phyloP scores from a whole-genome alignment of 225 moss, liverwort and hornwort genomes.

The Pseudisothecium myosuroides region DNA sequence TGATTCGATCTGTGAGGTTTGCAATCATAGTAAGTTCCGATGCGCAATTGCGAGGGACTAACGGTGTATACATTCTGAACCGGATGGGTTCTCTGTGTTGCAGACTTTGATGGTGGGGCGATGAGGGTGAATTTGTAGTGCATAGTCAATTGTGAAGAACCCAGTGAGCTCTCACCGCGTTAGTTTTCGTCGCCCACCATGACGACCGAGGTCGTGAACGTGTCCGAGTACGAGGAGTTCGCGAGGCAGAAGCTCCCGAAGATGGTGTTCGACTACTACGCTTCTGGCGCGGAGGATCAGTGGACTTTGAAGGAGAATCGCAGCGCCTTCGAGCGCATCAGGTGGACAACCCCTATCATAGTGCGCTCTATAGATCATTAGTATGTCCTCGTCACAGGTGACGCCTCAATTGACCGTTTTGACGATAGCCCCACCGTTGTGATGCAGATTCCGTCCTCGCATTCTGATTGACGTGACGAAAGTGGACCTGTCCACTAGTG shows the following conservation, averaged over 20 bases:
- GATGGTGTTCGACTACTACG: constrained; percentile 69
- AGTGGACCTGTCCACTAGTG: constrained; percentile 53
- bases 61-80: neutral
- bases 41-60: neutral
- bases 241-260: constrained; percentile 72
- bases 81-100: neutral
- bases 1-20: neutral
- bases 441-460: constrained; percentile 67
- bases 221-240: constrained; percentile 50
- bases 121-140: constrained; percentile 14
- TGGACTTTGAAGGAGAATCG: constrained; percentile 74
- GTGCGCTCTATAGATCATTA: neutral
- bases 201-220: constrained; percentile 53
- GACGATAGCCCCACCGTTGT: neutral
- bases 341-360: constrained; percentile 1
- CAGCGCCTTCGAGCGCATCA: constrained; percentile 58
- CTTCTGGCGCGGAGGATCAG: constrained; percentile 65
- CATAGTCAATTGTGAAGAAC: neutral
- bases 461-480: constrained; percentile 62
- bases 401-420: neutral
- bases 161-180: neutral
- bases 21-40: neutral
- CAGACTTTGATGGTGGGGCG: constrained; percentile 8
- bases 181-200: neutral
- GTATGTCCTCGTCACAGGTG: neutral